phyloP scores from a whole-genome alignment of 352 stramenopile species.

The Globisporangium splendens region DNA sequence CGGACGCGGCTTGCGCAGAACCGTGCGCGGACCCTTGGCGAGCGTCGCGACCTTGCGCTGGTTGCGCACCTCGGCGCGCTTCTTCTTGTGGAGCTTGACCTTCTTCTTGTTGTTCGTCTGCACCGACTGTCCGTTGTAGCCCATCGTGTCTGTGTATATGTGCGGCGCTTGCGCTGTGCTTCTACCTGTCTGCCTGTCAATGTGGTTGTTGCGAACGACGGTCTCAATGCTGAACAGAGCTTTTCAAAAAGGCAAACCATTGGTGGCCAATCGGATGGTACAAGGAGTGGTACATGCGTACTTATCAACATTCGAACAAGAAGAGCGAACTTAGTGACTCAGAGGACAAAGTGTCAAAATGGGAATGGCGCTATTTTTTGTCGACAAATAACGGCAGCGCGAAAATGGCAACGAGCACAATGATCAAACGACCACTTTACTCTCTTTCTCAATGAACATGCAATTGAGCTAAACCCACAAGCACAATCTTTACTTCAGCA shows the following conservation, averaged over 20 bases:
- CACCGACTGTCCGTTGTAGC: conserved; percentile 57
- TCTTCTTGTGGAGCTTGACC: conserved; percentile 84
- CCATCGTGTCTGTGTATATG: conserved; percentile 23
- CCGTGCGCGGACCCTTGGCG: conserved; percentile 48
- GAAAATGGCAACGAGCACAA: too few species aligned
- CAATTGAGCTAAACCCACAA: too few species aligned
- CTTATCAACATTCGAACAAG: neutral
- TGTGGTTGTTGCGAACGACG: conserved; percentile 3
- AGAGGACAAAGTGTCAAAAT: neutral
- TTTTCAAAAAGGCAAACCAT: conserved; percentile 13
- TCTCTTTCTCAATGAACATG: too few species aligned
- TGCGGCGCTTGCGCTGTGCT: conserved; percentile 5
- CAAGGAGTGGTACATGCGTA: conserved; percentile 23
- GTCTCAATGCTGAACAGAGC: conserved; percentile 5
- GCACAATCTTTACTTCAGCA: too few species aligned
- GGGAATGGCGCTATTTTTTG: neutral
- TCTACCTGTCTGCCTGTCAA: neutral
- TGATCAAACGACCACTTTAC: too few species aligned
- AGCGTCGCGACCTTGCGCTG: conserved; percentile 73
- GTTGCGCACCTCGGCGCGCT: conserved; percentile 69
- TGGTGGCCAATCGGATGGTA: conserved; percentile 25
- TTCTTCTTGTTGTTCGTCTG: conserved; percentile 86
- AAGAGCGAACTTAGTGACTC: neutral
- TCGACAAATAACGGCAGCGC: too few species aligned
- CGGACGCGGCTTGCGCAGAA: conserved; percentile 59